Evolutionary conservation across 2,329 filamentous ascomycete species (phyloP), one percentile per base, ranked within the genome.

Genomic region (Sporothrix dimorphospora): DNA sequence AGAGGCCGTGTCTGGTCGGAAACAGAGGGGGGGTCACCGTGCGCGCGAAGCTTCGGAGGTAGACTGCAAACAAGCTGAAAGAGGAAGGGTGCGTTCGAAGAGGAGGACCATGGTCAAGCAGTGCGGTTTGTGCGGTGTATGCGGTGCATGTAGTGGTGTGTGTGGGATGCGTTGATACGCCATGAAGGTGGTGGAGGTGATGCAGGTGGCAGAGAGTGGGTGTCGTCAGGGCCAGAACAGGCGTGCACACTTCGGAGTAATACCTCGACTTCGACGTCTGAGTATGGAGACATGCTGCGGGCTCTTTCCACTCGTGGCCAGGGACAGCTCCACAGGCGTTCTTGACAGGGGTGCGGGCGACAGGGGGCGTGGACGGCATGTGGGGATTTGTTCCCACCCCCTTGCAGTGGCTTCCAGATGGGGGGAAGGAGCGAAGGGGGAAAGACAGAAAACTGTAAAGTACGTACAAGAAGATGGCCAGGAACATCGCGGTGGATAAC

Each of bases 321-420:
- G n/a, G 16, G 14, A 42, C 34, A 19, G n/a, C 61, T 49, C 70
- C 70, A 67, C 61, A 49, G 40, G 51, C 6, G 66, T n/a, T 57
- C 24, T 55, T 57, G 49, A 45, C 61, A 51, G 40, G 70, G 70
- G 49, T 27, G 42, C 21, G 34, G 14, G 11, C 14, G 59, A 38
- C 49, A 59, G 34, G 70, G 63, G 63, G 40, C n/a, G 49, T 24
- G 51, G 27, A 61, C 70, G 70, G 70, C 70, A 61, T 59, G 70
- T 68, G 63, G 63, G n/a, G 40, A 61, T 57, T 19, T 65, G 38
- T 8, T 42, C 42, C n/a, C 57, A 63, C n/a, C 59, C 34, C 38
- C 59, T 11, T 42, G n/a, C 19, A 38, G 24, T 34, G n/a, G 47
- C 59, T 38, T 47, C 27, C 27, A 27, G 19, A 24, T 38, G 11